A percentile compares a stretch with the other conserved stretches of the same genome.
Conservation (phyloP, 768 basidiomycete genomes). For the Fomitopsis serialis region DNA sequence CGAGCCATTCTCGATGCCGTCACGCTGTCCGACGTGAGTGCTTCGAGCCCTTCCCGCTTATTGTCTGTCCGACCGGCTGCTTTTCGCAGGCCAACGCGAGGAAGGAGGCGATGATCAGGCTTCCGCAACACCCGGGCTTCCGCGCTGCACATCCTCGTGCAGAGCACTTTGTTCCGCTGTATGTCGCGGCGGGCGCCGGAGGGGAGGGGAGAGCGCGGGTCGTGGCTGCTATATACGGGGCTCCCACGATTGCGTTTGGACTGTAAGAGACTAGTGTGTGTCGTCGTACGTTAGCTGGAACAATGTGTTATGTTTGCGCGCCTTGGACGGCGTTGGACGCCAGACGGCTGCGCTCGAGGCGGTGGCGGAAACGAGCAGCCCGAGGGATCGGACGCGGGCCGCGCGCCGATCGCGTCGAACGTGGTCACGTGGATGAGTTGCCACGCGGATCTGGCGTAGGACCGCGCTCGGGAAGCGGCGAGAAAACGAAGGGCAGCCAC, state of each 20-base stretch:
- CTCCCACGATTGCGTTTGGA: constrained; percentile 65
- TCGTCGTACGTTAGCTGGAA: too few relatives aligned
- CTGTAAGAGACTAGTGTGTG: constrained; percentile 22
- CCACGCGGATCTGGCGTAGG: not conserved
- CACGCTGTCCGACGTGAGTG: constrained; percentile 42
- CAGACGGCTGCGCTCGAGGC: not conserved
- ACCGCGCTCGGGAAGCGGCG: not conserved
- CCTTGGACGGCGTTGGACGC: too few relatives aligned
- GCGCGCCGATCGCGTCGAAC: constrained; percentile 9
- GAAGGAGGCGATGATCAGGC: constrained; percentile 46
- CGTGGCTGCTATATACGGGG: constrained; percentile 49
- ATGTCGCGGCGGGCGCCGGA: constrained; percentile 71
- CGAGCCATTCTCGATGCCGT: constrained; percentile 53
- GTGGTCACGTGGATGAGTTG: constrained; percentile 1
- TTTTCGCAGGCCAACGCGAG: constrained; percentile 40
- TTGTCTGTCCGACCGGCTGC: not conserved
- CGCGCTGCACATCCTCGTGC: constrained; percentile 65
- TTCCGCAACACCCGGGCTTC: constrained; percentile 59
- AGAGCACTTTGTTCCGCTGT: constrained; percentile 80
- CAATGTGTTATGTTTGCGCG: too few relatives aligned
- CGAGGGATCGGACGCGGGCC: constrained; percentile 1
- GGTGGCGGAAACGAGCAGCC: not conserved
- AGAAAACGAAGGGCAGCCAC: too few relatives aligned
- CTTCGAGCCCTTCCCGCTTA: not conserved
- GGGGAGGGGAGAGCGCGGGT: constrained; percentile 47